Conservation (phyloP, 768 basidiomycete genomes). For the Cystobasidium ongulense region DNA sequence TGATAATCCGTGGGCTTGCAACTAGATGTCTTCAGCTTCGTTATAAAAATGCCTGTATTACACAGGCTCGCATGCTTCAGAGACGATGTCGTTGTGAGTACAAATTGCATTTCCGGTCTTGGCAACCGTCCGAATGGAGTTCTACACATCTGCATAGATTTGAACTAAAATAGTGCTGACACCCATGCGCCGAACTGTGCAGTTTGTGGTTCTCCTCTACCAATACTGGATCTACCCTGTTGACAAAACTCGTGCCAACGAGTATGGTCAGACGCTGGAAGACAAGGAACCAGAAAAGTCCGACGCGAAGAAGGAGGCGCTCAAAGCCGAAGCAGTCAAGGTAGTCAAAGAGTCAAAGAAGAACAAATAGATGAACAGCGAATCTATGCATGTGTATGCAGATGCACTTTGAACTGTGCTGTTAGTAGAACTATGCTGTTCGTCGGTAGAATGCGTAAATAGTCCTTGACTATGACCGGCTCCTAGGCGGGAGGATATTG, state of each 20-base stretch:
- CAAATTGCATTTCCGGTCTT: not conserved
- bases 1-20: conserved; percentile 28
- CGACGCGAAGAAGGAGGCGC: conserved; percentile 17
- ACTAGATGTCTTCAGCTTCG: conserved; percentile 29
- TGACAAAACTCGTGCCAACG: conserved; percentile 88
- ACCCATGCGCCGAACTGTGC: no score
- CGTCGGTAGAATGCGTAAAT: not conserved
- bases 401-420: not conserved
- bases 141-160: no score
- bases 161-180: no score
- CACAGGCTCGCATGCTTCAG: conserved; percentile 64
- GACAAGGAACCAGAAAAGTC: conserved; percentile 28
- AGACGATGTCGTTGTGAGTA: conserved; percentile 47
- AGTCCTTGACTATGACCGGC: not conserved
- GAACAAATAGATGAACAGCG: not conserved
- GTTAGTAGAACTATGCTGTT: not conserved
- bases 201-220: conserved; percentile 24
- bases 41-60: conserved; percentile 88
- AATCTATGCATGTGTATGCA: no score
- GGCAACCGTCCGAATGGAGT: no score
- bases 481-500: no score
- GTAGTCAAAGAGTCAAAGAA: conserved; percentile 19
- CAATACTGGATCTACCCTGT: conserved; percentile 96
- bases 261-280: conserved; percentile 71
- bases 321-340: conserved; percentile 17